Evolutionary conservation across 2,329 filamentous ascomycete species (phyloP), one percentile per base, ranked within the genome.

Genomic region (Macrophomina pseudophaseolina): DNA sequence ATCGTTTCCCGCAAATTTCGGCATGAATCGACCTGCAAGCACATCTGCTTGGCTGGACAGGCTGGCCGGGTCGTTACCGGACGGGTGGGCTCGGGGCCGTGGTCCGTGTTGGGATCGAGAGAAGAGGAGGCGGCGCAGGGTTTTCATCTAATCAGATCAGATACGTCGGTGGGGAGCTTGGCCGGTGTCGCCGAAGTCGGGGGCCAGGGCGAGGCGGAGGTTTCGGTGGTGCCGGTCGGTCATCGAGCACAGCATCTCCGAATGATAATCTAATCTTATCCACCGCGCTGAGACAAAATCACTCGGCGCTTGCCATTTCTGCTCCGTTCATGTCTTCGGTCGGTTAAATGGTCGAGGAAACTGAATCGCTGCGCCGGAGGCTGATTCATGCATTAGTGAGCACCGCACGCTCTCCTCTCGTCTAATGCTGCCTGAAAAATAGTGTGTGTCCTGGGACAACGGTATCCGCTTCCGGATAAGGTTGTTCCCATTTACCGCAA

Each of bases 111-210:
- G 58, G 5, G 58, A 30, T 30, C 8, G 48, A 8, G 8, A 51
- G 56, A 60, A 23, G 23, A 2, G 23, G 23, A 23, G 23, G 23
- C 2, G 23, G 49, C 49, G 12, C 28, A 32, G 56, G 40, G 42
- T n/a, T 33, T 14, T 11, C 56, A 60, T 60, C 42, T 60, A 48
- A 60, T 60, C 56, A 46, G 56, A 60, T 60, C 30, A 60, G 56
- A 60, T 60, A 28, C 48, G 18, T 7, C 18, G 12, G 48, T 58
- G 23, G 38, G 12, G 5, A n/a, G 12, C 14, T 7, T 49, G 23
- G 28, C 35, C 33, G 52, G 52, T 35, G 52, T 38, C 32, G 33
- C 52, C 52, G 52, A 6, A 23, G 9, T 35, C 32, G 49, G 52
- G 52, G 35, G 52, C 52, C 9, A 38, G 33, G 32, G 33, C 16